Evolutionary conservation across 441 rosid species (phyloP).

Genomic region (Flueggea neowawraea): DNA sequence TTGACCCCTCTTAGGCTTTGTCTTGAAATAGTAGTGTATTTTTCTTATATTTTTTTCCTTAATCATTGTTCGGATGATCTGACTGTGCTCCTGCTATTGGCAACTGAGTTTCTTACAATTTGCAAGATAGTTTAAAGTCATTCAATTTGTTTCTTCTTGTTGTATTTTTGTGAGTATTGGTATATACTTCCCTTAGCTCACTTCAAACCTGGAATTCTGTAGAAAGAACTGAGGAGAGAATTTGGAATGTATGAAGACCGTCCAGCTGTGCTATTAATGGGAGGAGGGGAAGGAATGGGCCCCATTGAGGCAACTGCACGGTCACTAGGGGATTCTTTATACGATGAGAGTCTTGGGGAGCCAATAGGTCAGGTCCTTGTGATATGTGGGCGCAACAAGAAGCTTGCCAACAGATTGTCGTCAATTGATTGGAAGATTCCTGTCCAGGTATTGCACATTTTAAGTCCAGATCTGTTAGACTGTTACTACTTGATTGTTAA

Average conservation of each 20-base stretch:
- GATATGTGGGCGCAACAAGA: constrained; percentile 89
- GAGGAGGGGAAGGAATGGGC: constrained; percentile 99
- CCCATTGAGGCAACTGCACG: constrained; percentile 94
- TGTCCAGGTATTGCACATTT: constrained; percentile 57
- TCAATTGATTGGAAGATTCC: constrained; percentile 85
- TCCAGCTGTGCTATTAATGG: constrained; percentile 96
- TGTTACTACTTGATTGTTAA: too few species aligned
- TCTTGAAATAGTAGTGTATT: too few species aligned
- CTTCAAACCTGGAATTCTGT: constrained; percentile 5
- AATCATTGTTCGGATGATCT: too few species aligned
- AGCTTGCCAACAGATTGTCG: constrained; percentile 62
- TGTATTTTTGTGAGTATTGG: too few species aligned
- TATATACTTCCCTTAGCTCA: not conserved
- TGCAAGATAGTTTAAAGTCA: not conserved
- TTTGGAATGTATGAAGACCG: constrained; percentile 87
- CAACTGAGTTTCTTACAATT: too few species aligned
- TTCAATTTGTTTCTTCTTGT: not conserved
- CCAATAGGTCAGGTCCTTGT: constrained; percentile 87
- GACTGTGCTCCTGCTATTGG: too few species aligned
- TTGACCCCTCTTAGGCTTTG: too few species aligned
- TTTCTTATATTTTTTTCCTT: too few species aligned
- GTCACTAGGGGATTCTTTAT: constrained; percentile 77
- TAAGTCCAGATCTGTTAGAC: too few species aligned
- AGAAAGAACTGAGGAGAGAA: constrained; percentile 78
- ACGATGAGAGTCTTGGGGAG: constrained; percentile 70